Evolutionary conservation across 2,329 filamentous ascomycete species (phyloP).

Genomic region (Penicillium sp.): DNA sequence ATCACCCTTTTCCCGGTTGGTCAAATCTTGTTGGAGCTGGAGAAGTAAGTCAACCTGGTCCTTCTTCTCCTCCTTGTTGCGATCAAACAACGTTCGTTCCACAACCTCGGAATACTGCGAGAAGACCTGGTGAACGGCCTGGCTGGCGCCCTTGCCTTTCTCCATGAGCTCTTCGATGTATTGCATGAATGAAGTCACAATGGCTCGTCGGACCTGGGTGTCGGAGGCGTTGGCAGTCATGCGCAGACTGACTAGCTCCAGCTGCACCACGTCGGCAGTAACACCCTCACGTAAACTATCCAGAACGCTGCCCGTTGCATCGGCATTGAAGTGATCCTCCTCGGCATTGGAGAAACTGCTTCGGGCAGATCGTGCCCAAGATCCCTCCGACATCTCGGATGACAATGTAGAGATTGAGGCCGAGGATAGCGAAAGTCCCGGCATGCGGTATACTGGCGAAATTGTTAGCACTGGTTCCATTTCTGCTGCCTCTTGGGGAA

Average conservation of each 20-base stretch:
- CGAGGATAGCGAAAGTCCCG: conserved; percentile 49
- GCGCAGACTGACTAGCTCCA: conserved; percentile 92
- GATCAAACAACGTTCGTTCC: conserved; percentile 63
- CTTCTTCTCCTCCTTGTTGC: conserved; percentile 53
- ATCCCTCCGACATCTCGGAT: conserved; percentile 60
- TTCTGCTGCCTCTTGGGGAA: neutral
- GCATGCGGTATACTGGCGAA: conserved; percentile 54
- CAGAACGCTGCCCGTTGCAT: conserved; percentile 83
- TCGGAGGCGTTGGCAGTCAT: conserved; percentile 91
- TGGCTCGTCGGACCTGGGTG: conserved; percentile 81
- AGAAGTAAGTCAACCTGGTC: conserved; percentile 88
- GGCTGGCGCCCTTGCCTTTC: conserved; percentile 60
- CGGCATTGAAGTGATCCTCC: conserved; percentile 75
- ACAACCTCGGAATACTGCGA: conserved; percentile 67
- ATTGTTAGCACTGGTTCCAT: conserved; percentile 24
- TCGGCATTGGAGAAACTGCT: conserved; percentile 70
- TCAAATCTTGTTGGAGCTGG: conserved; percentile 78
- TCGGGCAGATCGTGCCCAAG: conserved; percentile 71
- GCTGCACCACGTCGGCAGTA: conserved; percentile 80
- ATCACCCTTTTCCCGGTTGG: conserved; percentile 66
- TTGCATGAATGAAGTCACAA: conserved; percentile 83
- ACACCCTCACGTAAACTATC: conserved; percentile 77
- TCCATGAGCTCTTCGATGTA: conserved; percentile 74
- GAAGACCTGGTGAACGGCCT: conserved; percentile 68
- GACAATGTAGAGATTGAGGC: conserved; percentile 68